Conservation (phyloP, 129 eudicot species). For the Centaurea solstitialis region DNA sequence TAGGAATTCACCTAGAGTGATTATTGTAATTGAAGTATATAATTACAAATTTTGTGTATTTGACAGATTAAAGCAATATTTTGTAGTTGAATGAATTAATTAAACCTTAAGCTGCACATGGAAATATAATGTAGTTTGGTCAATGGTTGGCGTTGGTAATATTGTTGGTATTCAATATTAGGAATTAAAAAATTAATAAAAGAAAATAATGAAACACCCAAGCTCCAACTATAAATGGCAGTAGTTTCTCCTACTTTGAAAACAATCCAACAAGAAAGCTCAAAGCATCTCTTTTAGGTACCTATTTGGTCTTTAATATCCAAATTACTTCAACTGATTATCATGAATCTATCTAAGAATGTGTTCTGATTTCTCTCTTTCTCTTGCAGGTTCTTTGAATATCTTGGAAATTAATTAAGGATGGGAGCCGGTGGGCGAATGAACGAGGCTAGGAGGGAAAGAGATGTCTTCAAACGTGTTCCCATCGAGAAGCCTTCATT, state of each 20-base stretch:
- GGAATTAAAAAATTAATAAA: neutral
- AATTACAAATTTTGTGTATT: too few relatives aligned
- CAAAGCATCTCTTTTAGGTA: neutral
- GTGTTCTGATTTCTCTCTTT: neutral
- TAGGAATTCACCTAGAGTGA: too few relatives aligned
- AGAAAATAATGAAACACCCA: neutral
- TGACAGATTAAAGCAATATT: neutral
- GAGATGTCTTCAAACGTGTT: constrained; percentile 17
- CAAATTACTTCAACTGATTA: neutral
- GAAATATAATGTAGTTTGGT: neutral
- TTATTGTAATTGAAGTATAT: too few relatives aligned
- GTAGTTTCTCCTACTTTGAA: neutral
- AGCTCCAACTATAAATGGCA: neutral
- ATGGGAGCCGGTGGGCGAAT: constrained; percentile 47
- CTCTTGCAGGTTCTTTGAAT: neutral
- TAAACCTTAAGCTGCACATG: neutral
- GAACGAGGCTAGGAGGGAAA: neutral
- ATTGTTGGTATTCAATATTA: neutral
- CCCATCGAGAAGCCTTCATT: constrained; percentile 36
- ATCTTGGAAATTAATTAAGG: neutral
- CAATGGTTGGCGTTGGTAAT: neutral
- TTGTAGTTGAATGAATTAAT: neutral
- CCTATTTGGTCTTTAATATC: neutral
- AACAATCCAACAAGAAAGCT: neutral
- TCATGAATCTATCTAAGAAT: neutral